Evolutionary conservation across 768 basidiomycete genomes (phyloP), one percentile per base, ranked within the genome.

Genomic region (Xerocomus spinulosus): DNA sequence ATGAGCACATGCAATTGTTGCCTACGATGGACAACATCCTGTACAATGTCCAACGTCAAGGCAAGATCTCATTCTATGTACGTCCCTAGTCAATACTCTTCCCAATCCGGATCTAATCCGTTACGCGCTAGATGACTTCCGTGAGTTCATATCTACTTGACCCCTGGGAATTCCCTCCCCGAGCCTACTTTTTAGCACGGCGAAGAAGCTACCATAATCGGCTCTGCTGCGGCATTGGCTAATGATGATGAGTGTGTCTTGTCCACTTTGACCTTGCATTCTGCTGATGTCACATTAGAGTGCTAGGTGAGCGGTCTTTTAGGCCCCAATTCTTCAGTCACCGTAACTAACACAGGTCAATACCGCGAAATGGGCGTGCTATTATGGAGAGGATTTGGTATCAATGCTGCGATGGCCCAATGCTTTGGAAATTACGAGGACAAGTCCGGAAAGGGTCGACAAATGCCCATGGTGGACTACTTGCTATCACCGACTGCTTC

Each of bases 341-440:
- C 24, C 25, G 26, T 23, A 36, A 29, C 18, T 55, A 52, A 50
- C 34, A 13, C 55, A 89, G 87, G 85, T 40, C 93, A 97, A 74
- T 97, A 97, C 60, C 86, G 90, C 46, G 92, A 91, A 73, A 82
- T 91, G 73, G 93, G 91, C 35, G 92, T 93, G 5, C 75, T 96
- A 8, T 71, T 95, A 1, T 94, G 90, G 85, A 80, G 94, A 33
- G 89, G 84, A 18, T 95, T 88, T 62, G 73, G 79, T 15, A 64
- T 93, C 17, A 81, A 92, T 57, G 70, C 77, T n/a, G 71, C 87
- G 49, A 94, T 97, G 90, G 83, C 82, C 0, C 93, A 96, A 64
- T 93, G 90, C 65, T 91, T 96, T 59, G 88, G 91, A 26, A 94
- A 89, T 55, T 70, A 81, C 56, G 80, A 89, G 51, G 93, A 97